Evolutionary conservation across 2,329 filamentous ascomycete species (phyloP).

Genomic region (Ceratocystis variospora): DNA sequence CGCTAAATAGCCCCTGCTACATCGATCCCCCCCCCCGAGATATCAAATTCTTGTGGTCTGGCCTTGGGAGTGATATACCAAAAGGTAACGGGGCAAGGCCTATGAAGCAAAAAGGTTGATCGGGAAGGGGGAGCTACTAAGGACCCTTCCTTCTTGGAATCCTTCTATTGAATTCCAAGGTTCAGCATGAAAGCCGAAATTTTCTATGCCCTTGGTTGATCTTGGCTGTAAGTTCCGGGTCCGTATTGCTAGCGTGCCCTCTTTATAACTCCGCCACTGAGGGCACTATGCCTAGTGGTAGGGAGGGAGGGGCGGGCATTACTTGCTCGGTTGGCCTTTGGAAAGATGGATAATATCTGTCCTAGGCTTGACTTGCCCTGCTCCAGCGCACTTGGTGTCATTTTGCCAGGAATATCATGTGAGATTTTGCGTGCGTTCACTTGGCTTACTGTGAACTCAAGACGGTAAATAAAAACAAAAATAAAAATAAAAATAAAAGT

Average conservation of each 20-base stretch:
- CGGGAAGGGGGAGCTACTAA: background rate
- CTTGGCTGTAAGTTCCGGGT: background rate
- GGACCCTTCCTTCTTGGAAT: background rate
- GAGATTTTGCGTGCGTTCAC: too few relatives aligned
- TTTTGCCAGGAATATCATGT: too few relatives aligned
- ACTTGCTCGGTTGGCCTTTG: too few relatives aligned
- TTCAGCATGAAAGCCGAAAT: background rate
- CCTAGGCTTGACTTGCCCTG: too few relatives aligned
- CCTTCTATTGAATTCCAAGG: background rate
- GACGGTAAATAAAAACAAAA: too few relatives aligned
- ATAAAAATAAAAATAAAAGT: too few relatives aligned
- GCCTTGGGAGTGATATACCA: background rate
- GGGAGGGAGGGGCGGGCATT: background rate
- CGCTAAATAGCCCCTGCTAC: background rate
- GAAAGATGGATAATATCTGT: too few relatives aligned
- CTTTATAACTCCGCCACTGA: slow-evolving; percentile 3
- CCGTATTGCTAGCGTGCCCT: slow-evolving; percentile 1
- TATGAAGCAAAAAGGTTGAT: background rate
- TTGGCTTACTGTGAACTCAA: too few relatives aligned
- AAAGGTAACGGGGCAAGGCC: background rate
- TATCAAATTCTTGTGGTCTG: background rate
- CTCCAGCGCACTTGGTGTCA: too few relatives aligned
- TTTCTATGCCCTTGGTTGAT: background rate
- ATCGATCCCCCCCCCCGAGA: background rate
- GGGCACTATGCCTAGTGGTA: background rate